Conservation (phyloP, 2,329 filamentous ascomycete species). For the Trichoderma sp. region DNA sequence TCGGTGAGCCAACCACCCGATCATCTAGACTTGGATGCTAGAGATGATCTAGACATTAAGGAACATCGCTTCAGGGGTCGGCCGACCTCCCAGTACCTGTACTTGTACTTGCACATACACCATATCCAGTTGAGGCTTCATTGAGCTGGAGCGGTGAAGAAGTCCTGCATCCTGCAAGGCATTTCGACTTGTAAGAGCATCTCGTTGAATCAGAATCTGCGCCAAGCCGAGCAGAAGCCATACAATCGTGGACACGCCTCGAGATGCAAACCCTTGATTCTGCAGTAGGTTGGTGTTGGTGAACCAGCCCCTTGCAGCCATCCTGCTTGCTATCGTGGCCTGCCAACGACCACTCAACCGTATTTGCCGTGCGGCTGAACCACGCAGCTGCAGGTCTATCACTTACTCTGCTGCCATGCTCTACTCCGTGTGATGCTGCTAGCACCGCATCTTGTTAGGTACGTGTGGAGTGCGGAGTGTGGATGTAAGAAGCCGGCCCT, state of each 20-base stretch:
- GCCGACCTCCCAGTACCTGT: neutral
- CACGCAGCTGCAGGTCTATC: neutral
- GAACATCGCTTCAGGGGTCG: neutral
- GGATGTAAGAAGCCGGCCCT: neutral
- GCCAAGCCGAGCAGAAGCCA: neutral
- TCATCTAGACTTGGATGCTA: neutral
- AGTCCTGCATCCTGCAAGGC: neutral
- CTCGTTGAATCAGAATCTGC: neutral
- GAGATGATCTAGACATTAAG: neutral
- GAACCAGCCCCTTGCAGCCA: neutral
- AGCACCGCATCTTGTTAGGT: neutral
- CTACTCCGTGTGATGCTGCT: neutral
- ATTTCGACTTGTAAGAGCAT: neutral
- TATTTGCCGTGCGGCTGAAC: neutral
- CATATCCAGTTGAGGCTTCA: too few relatives aligned
- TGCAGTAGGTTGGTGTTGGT: neutral
- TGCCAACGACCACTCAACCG: neutral
- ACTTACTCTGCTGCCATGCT: neutral
- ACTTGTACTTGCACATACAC: neutral
- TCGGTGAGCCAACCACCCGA: neutral
- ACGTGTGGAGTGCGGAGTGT: neutral
- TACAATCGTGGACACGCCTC: slow-evolving; percentile 5
- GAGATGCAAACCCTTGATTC: neutral
- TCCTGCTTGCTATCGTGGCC: neutral
- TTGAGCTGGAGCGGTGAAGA: neutral